phyloP scores from a whole-genome alignment of 441 rosid species.

The Macaranga tanarius region DNA sequence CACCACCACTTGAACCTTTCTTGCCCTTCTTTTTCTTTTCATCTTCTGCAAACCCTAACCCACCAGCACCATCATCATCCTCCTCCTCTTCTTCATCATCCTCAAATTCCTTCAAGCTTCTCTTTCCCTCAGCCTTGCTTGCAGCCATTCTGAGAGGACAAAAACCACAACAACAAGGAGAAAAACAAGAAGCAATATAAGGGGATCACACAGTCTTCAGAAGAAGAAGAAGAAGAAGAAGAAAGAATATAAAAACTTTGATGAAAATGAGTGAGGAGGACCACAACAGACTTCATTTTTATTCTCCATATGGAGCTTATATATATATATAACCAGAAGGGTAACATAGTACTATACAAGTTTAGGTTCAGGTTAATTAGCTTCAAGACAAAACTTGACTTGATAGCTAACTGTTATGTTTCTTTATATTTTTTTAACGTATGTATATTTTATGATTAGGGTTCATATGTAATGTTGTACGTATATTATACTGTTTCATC shows the following conservation, averaged over 20 bases:
- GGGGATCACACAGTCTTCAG: conserved; percentile 3
- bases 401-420: not conserved
- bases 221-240: not conserved
- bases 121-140: conserved; percentile 56
- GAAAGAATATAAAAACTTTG: conserved; percentile 6
- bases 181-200: conserved; percentile 9
- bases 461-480: not conserved
- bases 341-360: conserved; percentile 8
- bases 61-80: conserved; percentile 40
- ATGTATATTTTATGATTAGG: not conserved
- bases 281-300: conserved; percentile 36
- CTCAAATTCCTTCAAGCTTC: conserved; percentile 46
- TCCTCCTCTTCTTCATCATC: conserved; percentile 66
- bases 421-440: not conserved
- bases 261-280: conserved; percentile 40
- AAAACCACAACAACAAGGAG: conserved; percentile 4
- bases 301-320: not conserved
- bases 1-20: conserved; percentile 28
- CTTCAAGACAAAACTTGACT: conserved; percentile 3
- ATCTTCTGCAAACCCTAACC: conserved; percentile 38
- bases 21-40: conserved; percentile 50
- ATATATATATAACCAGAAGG: conserved; percentile 1
- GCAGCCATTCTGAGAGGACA: conserved; percentile 42
- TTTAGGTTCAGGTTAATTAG: not conserved
- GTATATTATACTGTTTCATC: no score